Evolutionary conservation across 148 eudicot genomes (phyloP).

Genomic region (Rhododendron griersonianum): DNA sequence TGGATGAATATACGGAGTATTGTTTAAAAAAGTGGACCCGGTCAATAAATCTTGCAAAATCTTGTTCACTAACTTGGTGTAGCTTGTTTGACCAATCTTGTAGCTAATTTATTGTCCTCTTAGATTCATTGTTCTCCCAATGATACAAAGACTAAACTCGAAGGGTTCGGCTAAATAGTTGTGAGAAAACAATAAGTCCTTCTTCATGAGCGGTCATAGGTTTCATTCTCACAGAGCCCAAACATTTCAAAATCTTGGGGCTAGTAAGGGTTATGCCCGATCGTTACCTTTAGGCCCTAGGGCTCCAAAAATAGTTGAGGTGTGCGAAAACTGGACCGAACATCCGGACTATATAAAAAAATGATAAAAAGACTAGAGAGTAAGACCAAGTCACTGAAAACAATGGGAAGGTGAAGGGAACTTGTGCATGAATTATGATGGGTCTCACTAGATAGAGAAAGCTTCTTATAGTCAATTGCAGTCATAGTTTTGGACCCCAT

Average conservation of each 20-base stretch:
- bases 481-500: not conserved
- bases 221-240: no score
- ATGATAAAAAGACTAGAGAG: not conserved
- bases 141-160: no score
- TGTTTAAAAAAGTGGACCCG: not conserved
- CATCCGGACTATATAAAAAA: no score
- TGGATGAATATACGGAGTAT: no score
- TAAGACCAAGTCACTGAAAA: not conserved
- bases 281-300: fast-evolving
- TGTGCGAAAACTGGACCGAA: no score
- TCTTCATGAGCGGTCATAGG: no score
- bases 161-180: no score
- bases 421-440: not conserved
- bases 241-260: no score
- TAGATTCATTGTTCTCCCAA: not conserved
- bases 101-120: not conserved
- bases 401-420: not conserved
- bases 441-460: not conserved
- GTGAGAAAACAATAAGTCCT: no score
- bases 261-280: no score
- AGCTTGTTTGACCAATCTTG: not conserved
- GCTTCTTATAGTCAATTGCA: not conserved
- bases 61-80: not conserved
- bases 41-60: not conserved
- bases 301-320: no score